A percentile compares a stretch with the other conserved stretches of the same genome.
Evolutionary conservation across 192 early-diverging fungal species (phyloP).

Genomic region (Chytriomyces sp.): DNA sequence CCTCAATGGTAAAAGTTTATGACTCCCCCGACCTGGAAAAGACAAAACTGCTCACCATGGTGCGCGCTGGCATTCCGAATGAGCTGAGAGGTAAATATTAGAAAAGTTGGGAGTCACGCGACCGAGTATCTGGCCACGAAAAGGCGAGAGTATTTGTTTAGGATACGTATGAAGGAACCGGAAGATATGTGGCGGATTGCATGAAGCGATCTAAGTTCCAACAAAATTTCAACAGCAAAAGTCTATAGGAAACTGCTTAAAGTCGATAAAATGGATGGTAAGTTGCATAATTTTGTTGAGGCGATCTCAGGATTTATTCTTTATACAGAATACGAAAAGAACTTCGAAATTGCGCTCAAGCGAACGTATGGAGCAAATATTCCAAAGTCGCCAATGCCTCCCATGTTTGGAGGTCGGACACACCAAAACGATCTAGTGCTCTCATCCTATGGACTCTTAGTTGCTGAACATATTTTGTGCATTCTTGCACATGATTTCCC

Average conservation of each 20-base stretch:
- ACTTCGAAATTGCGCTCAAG: constrained; percentile 40
- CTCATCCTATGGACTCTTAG: constrained; percentile 9
- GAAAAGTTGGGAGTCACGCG: too few species aligned
- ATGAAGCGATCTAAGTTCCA: constrained; percentile 3
- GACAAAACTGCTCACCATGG: constrained; percentile 39
- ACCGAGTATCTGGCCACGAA: too few species aligned
- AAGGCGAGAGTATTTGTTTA: neutral
- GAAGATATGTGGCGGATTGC: neutral
- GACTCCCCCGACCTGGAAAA: neutral
- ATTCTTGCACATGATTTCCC: constrained; percentile 50
- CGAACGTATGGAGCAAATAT: constrained; percentile 41
- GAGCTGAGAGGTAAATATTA: constrained; percentile 35
- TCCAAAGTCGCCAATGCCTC: constrained; percentile 41
- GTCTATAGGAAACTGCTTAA: constrained; percentile 44
- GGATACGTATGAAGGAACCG: neutral
- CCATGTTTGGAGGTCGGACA: constrained; percentile 44
- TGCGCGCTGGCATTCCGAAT: constrained; percentile 45
- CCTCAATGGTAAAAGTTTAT: constrained; percentile 1
- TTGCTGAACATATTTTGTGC: constrained; percentile 44
- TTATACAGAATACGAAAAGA: constrained; percentile 44
- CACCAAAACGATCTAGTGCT: constrained; percentile 30
- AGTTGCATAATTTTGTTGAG: constrained; percentile 1
- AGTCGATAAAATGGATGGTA: constrained; percentile 44
- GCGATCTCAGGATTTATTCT: neutral
- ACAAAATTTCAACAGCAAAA: constrained; percentile 20